Evolutionary conservation across 306 rosid genomes (phyloP), one percentile per base, ranked within the genome.

Genomic region (Rosa rugosa): DNA sequence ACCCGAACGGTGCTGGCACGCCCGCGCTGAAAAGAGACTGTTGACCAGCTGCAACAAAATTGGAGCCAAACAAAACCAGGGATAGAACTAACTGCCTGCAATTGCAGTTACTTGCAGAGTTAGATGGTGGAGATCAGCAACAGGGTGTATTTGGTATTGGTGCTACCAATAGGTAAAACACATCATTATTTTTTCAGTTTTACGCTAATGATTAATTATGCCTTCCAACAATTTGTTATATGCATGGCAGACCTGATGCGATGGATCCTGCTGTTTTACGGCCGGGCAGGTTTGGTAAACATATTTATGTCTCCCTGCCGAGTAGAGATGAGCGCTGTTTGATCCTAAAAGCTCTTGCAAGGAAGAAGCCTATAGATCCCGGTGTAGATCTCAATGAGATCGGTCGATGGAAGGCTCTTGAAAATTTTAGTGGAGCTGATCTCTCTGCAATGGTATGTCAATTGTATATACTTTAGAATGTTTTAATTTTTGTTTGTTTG

Each of bases 361-460:
- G 83, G 79, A 85, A 80, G 77, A 81, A 75, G 49, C 80, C 84
- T 71, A 25, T 91, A 67, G 93, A 89, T 83, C 60, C 81, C 64
- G 47, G 69, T 10, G 89, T 89, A 69, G 88, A 89, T 79, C 75
- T 91, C 56, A 74, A 57, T 31, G 79, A 77, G 16, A 76, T 89
- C 11, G 93, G 84, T 41, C 77, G 62, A 63, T 77, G 73, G 89
- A 81, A 84, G 40, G 88, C 88, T 20, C 87, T 93, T 51, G 87
- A 84, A 73, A 87, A 86, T 69, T 77, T 89, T 4, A 91, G 96
- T 13, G 96, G 96, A 3, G 96, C 96, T 2, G 93, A 91, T 82
- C 90, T 91, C 70, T 22, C 87, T 34, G 86, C 82, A 57, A 51
- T 91, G 91, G 90, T 90, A 77, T 76, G 85, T 79, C 38, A 38